Percentiles rank a stretch among this genome's conserved stretches.
Evolutionary conservation across 257 asterid genomes (phyloP).

Genomic region (Fraxinus excelsior): DNA sequence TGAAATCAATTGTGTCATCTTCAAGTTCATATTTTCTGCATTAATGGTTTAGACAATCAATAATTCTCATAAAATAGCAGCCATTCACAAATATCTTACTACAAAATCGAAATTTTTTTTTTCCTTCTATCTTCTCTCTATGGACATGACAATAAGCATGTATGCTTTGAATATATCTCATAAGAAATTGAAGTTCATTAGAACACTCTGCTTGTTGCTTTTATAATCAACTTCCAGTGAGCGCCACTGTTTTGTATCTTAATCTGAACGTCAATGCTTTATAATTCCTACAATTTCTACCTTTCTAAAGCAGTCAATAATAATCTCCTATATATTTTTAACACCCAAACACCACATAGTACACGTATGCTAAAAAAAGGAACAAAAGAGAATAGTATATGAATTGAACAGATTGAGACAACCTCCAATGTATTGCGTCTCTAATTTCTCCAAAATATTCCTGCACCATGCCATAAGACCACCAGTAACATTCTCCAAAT

Average conservation of each 20-base stretch:
- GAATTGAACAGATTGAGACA: background rate
- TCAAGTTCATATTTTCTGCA: constrained; percentile 96
- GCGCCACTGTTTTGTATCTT: background rate
- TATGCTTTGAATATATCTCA: background rate
- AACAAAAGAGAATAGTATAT: background rate
- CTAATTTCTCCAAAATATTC: background rate
- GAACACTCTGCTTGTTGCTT: background rate
- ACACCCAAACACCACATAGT: background rate
- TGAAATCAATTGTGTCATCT: constrained; percentile 85
- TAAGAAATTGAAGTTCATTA: background rate
- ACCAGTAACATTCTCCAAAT: background rate
- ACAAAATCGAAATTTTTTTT: background rate
- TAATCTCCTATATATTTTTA: background rate
- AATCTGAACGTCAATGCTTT: background rate
- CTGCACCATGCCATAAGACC: background rate
- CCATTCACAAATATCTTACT: background rate
- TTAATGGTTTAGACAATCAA: constrained; percentile 10
- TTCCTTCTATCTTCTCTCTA: background rate
- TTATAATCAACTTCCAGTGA: background rate
- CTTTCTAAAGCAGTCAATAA: background rate
- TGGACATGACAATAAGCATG: background rate
- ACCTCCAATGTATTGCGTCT: background rate
- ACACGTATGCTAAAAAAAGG: background rate
- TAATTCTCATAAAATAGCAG: constrained; percentile 1
- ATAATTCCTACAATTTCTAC: background rate